Conservation (phyloP, 2,329 filamentous ascomycete genomes). For the Madurella mycetomatis region DNA sequence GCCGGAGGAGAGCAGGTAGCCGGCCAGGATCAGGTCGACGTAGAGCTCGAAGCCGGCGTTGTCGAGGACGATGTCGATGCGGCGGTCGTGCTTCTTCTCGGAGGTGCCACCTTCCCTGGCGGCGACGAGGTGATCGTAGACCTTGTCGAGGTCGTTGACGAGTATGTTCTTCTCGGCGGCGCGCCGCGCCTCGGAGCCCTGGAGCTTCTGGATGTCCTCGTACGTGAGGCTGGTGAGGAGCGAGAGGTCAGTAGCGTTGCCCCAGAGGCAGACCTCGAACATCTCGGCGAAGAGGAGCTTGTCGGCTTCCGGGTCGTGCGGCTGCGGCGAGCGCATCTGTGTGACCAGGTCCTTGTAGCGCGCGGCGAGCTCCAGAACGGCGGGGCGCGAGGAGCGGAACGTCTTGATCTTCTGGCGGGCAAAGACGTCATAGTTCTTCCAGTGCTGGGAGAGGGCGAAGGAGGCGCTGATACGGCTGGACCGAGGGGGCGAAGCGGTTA, state of each 20-base stretch:
- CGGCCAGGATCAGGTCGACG: conserved; percentile 87
- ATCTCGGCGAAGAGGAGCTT: conserved; percentile 82
- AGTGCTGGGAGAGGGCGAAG: conserved; percentile 72
- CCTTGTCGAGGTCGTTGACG: conserved; percentile 67
- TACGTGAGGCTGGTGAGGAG: conserved; percentile 86
- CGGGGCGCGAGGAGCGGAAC: conserved; percentile 85
- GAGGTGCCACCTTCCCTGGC: conserved; percentile 22
- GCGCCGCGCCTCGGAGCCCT: conserved; percentile 83
- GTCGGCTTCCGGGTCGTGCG: conserved; percentile 60
- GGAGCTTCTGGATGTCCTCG: conserved; percentile 94
- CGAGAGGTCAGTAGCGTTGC: conserved; percentile 91
- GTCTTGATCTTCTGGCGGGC: conserved; percentile 84
- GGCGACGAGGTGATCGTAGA: conserved; percentile 27
- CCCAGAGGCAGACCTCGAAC: conserved; percentile 96
- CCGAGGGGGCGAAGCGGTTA: background rate
- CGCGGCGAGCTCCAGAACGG: conserved; percentile 41
- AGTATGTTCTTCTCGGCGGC: conserved; percentile 87
- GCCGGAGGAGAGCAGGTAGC: conserved; percentile 78
- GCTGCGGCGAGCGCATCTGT: conserved; percentile 54
- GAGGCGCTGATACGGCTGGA: conserved; percentile 68
- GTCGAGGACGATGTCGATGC: conserved; percentile 92
- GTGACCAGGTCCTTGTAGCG: conserved; percentile 55
- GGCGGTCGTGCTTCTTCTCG: conserved; percentile 58
- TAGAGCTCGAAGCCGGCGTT: conserved; percentile 97
- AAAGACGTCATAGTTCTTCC: conserved; percentile 90